Base-by-base conservation (phyloP, 768 basidiomycete species). In the Trametes cubensis region DNA sequence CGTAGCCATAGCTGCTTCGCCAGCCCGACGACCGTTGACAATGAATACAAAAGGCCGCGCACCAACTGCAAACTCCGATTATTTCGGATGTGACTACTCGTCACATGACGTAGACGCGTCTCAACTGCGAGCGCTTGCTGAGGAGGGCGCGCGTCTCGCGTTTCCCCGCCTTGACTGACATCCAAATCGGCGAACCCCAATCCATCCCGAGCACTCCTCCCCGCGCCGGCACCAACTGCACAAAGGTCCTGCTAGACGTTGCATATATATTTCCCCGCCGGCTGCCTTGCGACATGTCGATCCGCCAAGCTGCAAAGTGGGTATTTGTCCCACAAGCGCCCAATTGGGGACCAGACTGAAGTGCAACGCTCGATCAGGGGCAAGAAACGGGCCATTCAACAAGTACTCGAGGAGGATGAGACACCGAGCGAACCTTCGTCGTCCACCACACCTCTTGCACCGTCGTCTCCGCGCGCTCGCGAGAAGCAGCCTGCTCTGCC, bases 321-420 rank as follows among this genome's bases (percentile, higher is more conserved):
- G 76, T 73, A 47, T 45, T 48, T 30, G 55, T 58, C 26, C 13
- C 52, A 42, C 46, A 51, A 51, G 38, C 63, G 41, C 65, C 55
- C 54, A n/a, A 5, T 18, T 25, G 1, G 15, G 38, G 54, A 10
- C 46, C 17, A 25, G 20, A n/a, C 50, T 57, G 40, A 55, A 46
- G 26, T 34, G 44, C 48, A 6, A 17, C 44, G 18, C 30, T 52
- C 26, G 38, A 62, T 42, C 51, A 73, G 81, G 69, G 83, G 83
- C 38, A 85, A 84, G 76, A 84, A 83, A 70, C 76, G 82, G 62
- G 77, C 77, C 1, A 66, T 73, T 45, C 73, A 75, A n/a, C 74
- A 69, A 59, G 59, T 52, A 6, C 15, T 53, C 25, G 58, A 69
- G 50, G 62, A 74, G 44, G 62, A 64, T 28, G 66, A 64, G 70